Evolutionary conservation across 345 rosid species (phyloP), one percentile per base, ranked within the genome.

Genomic region (Melastoma malabathricum): DNA sequence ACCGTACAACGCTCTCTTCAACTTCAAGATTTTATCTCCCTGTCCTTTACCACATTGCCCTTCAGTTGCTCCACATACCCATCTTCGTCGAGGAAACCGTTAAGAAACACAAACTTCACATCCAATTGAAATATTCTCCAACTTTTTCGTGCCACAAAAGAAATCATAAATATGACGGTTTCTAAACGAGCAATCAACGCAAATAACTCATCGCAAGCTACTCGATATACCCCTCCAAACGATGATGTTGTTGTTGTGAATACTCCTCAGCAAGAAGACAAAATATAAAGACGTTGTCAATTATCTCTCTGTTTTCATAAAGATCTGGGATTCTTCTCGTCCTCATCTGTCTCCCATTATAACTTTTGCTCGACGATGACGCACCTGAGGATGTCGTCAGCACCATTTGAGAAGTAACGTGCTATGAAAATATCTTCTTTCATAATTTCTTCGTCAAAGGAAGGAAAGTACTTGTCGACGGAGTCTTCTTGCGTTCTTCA

Each of bases 61-160:
- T 16, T 5, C 10, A 45, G 49, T 25, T 22, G 48, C 25, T 47
- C 1, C 0, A 49, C 48, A 39, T 22, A 62, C 2, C 55, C 18
- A 7, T 48, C 55, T 16, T 62, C 60, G 5, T 13, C 2, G 3
- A 62, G 31, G 5, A 8, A 14, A n/a, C n/a, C 50, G 49, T 48
- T 62, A 10, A 62, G 4, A 49, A 62, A 55, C 10, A 46, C 14
- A 19, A 22, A 43, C n/a, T 62, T 47, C 13, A 62, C 5, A 56
- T 56, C 51, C 46, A 39, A 0, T 17, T 62, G 49, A 22, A 39
- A 38, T 10, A 62, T 48, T 5, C 14, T 22, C 60, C 27, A 55
- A 5, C 18, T 3, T 48, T n/a, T 48, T 48, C 43, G 39, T 0
- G 44, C 8, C 5, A 18, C 56, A 12, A 43, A n/a, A 13, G 44